Base-by-base conservation (phyloP, 2,329 filamentous ascomycete genomes). In the Talaromyces piceae region DNA sequence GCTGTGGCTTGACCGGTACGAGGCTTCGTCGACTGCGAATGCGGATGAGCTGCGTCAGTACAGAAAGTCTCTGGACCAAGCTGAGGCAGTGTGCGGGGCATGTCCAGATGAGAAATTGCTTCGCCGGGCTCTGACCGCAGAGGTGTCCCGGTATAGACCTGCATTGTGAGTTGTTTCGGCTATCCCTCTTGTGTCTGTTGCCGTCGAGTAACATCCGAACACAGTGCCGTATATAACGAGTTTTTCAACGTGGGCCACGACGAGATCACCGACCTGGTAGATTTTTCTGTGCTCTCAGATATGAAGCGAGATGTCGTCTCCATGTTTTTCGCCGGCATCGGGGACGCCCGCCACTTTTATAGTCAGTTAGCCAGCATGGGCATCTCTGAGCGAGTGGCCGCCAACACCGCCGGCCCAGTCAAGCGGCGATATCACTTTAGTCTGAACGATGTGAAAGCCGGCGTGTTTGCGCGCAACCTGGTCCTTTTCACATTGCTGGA, bases 271-370 rank as follows among this genome's bases (percentile, higher is more conserved):
- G 49, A 51, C 33, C 26, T 54, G 37, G 23, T 54, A 18, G 48
- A 48, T 20, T 45, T 54, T 22, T 25, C 39, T 4, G 45, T 49
- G 13, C 49, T 45, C 18, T 50, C 45, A 31, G 45, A 45, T 28
- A n/a, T 37, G 6, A 47, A 51, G 22, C 31, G 20, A 26, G 33
- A 54, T 13, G 8, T n/a, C n/a, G n/a, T 54, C 20, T 41, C 52
- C 4, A 26, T 54, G 11, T 54, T 54, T 11, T 37, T 51, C 6
- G 52, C 49, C 18, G 45, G 52, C 16, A 16, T 54, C 37, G 49
- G 52, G 5, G 52, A 54, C 18, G 52, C 49, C 5, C 52, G 52
- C 12, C 52, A 54, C 27, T 51, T 54, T 16, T 54, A 48, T 28
- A 49, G 49, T 20, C 48, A 51, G 23, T 22, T 54, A 9, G 52